Evolutionary conservation across 345 rosid genomes (phyloP), one percentile per base, ranked within the genome.

Genomic region (Ricinus communis): DNA sequence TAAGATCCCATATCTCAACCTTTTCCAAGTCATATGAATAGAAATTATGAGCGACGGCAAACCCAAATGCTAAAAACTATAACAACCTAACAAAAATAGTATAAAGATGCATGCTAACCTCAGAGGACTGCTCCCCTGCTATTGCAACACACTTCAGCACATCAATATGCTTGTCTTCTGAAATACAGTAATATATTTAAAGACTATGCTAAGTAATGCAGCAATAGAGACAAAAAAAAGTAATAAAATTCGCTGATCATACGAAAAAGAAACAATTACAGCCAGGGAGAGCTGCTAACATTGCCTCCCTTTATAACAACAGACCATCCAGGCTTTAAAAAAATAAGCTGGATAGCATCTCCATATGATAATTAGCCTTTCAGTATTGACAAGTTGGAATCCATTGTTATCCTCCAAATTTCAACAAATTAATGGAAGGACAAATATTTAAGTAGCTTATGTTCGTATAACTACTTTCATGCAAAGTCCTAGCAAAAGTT

Each of bases 1-100:
- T 81, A 43, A 94, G 86, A 77, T 94, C 97, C 97, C 97, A 88
- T 65, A 94, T 72, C 81, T 94, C 97, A 56, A 94, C 88, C 98
- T 93, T 74, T n/a, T 63, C 24, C 24, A 19, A 67, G 80, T 70
- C 38, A 46, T 49, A 65, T 14, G 74, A 47, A 66, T 2, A 33
- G 68, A 31, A 72, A 56, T 52, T 72, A 71, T 53, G 58, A 79
- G 74, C 69, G 70, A 65, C 5, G 9, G 25, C 65, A 63, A 19
- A 69, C 28, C 30, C 57, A 36, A 53, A 71, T 55, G 50, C 25
- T 28, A 56, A 21, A 33, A 19, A 64, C 41, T 30, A 65, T 36
- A 63, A 66, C 18, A 16, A 53, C 16, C 14, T n/a, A 59, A 31
- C 60, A 40, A 7, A 5, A 59, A 40, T 15, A 22, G 18, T 50